Percentiles rank a stretch among this genome's conserved stretches.
phyloP scores from a whole-genome alignment of 2,329 filamentous ascomycete genomes.

The Beauveria sp. region DNA sequence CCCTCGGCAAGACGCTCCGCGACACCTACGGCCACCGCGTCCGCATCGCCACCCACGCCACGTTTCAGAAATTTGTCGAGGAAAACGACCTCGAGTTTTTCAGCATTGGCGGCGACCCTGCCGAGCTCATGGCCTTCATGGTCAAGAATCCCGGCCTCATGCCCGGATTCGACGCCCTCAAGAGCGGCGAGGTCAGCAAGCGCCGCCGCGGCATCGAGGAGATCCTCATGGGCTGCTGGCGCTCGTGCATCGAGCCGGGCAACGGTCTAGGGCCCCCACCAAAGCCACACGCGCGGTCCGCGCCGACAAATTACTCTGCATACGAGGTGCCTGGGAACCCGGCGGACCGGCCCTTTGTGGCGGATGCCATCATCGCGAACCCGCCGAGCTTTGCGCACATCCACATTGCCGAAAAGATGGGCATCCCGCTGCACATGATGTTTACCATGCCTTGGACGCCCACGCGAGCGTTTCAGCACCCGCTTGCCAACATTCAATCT shows the following conservation, averaged over 20 bases:
- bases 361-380: constrained; percentile 74
- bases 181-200: constrained; percentile 68
- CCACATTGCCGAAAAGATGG: constrained; percentile 67
- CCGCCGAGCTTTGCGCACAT: constrained; percentile 71
- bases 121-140: constrained; percentile 81
- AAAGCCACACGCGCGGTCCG: constrained; percentile 38
- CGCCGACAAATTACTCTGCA: constrained; percentile 33
- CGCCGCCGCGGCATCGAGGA: constrained; percentile 67
- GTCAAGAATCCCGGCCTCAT: constrained; percentile 82
- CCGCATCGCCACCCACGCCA: constrained; percentile 63
- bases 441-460: constrained; percentile 94
- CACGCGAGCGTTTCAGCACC: constrained; percentile 78
- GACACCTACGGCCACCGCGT: constrained; percentile 63
- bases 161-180: constrained; percentile 71
- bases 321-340: constrained; percentile 32
- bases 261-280: constrained; percentile 51
- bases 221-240: constrained; percentile 80
- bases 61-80: constrained; percentile 60
- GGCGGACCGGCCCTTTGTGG: constrained; percentile 61
- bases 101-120: constrained; percentile 67
- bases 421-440: constrained; percentile 75
- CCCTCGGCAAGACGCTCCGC: constrained; percentile 57
- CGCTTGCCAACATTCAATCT: constrained; percentile 72
- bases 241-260: constrained; percentile 73
- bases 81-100: constrained; percentile 70